Evolutionary conservation across 164 flowering plant species (phyloP), one percentile per base, ranked within the genome.

Genomic region (Vitis riparia): DNA sequence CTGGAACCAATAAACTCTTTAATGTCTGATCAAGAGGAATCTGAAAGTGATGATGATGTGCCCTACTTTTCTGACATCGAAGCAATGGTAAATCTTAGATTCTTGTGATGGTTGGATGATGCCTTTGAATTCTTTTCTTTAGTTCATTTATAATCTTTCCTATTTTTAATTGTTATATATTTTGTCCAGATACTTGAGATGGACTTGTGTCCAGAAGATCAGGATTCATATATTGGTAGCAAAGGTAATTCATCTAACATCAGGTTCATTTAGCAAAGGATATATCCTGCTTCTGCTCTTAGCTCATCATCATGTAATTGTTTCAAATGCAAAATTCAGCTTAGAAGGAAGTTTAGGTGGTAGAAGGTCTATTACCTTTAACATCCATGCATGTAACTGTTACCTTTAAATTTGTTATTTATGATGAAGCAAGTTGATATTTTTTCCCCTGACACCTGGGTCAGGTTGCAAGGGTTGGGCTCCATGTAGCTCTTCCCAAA

Each of bases 41-140:
- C 55, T 67, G 91, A 85, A 62, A 82, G 85, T 74, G 92, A 88
- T 67, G 81, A 79, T 67, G 91, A 89, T 17, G 73, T 91, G 63
- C 98, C 98, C 68, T 76, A 71, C 73, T 90, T 83, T 82, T 90
- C 93, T 70, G 95, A 91, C 76, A 77, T 90, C 77, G 98, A 93
- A 84, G 83, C 91, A 58, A 82, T 93, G 98, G 98, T 93, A 79
- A 61, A 50, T 63, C 30, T 53, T 62, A 15, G 7, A 5, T 52
- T 55, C 51, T 48, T 60, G 44, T 59, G 15, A 51, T 51, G n/a
- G 19, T 55, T 63, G 30, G 69, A 53, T 58, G 67, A 44, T 37
- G 66, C 52, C 52, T n/a, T 67, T 0, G 59, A 1, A 27, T 55
- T 59, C 62, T 72, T 12, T 49, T 52, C 47, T 65, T 62, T 50